Evolutionary conservation across 2,329 filamentous ascomycete genomes (phyloP).

Genomic region (Cercospora nicotianae): DNA sequence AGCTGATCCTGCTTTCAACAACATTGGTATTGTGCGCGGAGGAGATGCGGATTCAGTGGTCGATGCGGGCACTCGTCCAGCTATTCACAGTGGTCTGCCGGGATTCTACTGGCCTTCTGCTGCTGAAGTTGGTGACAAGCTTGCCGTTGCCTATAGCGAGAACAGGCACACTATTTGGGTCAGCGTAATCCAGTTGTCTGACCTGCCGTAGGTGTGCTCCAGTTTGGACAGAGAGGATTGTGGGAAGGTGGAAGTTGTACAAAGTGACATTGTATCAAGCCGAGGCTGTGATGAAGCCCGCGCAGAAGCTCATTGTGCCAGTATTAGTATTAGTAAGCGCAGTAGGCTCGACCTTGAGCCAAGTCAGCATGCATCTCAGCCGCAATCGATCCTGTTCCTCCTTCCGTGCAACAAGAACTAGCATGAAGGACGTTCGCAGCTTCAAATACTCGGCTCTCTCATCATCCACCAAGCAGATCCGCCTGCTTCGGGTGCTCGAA

Average conservation of each 20-base stretch:
- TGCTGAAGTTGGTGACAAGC: constrained; percentile 12
- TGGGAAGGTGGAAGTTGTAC: background rate
- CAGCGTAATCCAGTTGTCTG: constrained; percentile 9
- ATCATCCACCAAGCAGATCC: background rate
- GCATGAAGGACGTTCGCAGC: background rate
- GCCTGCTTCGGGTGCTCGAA: background rate
- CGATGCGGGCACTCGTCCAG: background rate
- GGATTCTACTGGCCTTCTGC: constrained; percentile 21
- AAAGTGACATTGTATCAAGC: too few relatives aligned
- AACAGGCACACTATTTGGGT: constrained; percentile 18
- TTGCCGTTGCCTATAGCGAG: constrained; percentile 20
- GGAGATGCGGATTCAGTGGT: constrained; percentile 13
- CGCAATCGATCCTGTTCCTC: background rate
- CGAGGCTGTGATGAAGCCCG: too few relatives aligned
- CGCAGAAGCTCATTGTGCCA: background rate
- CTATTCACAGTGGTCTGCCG: constrained; percentile 2
- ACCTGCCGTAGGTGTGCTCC: constrained; percentile 10
- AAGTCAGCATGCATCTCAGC: background rate
- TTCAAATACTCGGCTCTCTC: background rate
- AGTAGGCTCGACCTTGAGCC: background rate
- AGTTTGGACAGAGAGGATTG: background rate
- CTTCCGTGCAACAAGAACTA: background rate
- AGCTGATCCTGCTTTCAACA: constrained; percentile 12
- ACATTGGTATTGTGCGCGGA: constrained; percentile 19
- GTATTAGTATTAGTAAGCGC: background rate